phyloP scores from a whole-genome alignment of 768 basidiomycete species.

The Kwoniella dendrophila region DNA sequence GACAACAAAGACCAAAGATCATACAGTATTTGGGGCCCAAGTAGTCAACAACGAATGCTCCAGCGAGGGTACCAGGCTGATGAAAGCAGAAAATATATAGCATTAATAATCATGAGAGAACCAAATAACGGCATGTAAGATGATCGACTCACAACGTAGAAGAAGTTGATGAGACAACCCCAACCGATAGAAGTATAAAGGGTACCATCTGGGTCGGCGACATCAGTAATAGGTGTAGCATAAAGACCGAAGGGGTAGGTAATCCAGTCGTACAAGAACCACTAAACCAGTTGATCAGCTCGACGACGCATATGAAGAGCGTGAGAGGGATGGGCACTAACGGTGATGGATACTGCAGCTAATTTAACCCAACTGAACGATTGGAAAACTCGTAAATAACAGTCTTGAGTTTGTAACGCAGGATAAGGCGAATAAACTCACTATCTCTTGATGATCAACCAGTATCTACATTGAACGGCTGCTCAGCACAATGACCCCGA shows the following conservation, averaged over 20 bases:
- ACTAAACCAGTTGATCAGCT: slow-evolving; percentile 1
- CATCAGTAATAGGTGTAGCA: slow-evolving; percentile 68
- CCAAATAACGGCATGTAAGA: not conserved
- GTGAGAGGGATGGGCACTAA: not conserved
- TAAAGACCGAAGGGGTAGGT: slow-evolving; percentile 69
- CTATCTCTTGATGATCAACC: slow-evolving; percentile 76
- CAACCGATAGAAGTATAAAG: slow-evolving; percentile 75
- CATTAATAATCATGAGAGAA: not conserved
- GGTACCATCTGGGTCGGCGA: slow-evolving; percentile 63
- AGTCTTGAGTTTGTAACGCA: not conserved
- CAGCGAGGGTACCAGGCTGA: slow-evolving; percentile 60
- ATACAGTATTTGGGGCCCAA: slow-evolving; percentile 46
- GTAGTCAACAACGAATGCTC: slow-evolving; percentile 56
- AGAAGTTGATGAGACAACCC: slow-evolving; percentile 75
- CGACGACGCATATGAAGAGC: not conserved
- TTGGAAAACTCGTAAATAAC: not conserved
- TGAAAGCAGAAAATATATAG: not conserved
- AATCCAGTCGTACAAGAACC: slow-evolving; percentile 42
- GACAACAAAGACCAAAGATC: slow-evolving; percentile 59
- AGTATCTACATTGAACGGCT: slow-evolving; percentile 51
- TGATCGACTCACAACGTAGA: slow-evolving; percentile 61
- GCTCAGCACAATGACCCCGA: no score
- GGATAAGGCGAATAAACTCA: not conserved
- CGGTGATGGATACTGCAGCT: slow-evolving; percentile 68
- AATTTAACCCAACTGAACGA: slow-evolving; percentile 68